phyloP scores from a whole-genome alignment of 495 filamentous ascomycete species.

The Lasiosphaeria miniovina region DNA sequence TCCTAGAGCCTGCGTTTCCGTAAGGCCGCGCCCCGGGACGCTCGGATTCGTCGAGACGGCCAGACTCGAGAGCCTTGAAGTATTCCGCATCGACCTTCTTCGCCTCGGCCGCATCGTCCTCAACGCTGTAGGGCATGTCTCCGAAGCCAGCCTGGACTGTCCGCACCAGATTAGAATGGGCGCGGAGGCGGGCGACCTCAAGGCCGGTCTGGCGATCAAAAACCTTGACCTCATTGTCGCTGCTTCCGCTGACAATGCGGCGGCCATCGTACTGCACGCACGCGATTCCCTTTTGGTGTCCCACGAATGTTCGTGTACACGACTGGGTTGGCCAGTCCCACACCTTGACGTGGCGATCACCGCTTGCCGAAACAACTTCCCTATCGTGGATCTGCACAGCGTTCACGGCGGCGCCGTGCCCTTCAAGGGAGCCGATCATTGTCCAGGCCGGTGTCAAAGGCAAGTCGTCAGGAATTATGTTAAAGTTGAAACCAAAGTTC shows the following conservation, averaged over 20 bases:
- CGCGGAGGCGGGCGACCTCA: constrained; percentile 80
- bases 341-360: constrained; percentile 85
- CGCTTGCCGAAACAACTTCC: constrained; percentile 90
- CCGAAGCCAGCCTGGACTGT: constrained; percentile 93
- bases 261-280: constrained; percentile 97
- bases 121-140: constrained; percentile 74
- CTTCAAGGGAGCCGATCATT: constrained; percentile 73
- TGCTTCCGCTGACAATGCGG: constrained; percentile 93
- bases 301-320: constrained; percentile 72
- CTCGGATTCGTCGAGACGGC: constrained; percentile 42
- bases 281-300: constrained; percentile 93
- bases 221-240: constrained; percentile 90
- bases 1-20: constrained; percentile 72
- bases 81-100: constrained; percentile 67
- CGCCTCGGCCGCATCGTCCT: constrained; percentile 69
- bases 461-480: constrained; percentile 38
- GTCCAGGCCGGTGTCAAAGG: constrained; percentile 60
- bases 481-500: constrained; percentile 44
- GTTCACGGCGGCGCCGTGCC: constrained; percentile 90
- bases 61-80: constrained; percentile 65
- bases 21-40: constrained; percentile 40
- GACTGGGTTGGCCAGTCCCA: constrained; percentile 84
- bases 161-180: constrained; percentile 80
- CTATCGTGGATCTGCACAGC: constrained; percentile 86
- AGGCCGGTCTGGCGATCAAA: constrained; percentile 81